Conservation (phyloP, 2,329 filamentous ascomycete genomes). For the Chrysoporthe puriensis region DNA sequence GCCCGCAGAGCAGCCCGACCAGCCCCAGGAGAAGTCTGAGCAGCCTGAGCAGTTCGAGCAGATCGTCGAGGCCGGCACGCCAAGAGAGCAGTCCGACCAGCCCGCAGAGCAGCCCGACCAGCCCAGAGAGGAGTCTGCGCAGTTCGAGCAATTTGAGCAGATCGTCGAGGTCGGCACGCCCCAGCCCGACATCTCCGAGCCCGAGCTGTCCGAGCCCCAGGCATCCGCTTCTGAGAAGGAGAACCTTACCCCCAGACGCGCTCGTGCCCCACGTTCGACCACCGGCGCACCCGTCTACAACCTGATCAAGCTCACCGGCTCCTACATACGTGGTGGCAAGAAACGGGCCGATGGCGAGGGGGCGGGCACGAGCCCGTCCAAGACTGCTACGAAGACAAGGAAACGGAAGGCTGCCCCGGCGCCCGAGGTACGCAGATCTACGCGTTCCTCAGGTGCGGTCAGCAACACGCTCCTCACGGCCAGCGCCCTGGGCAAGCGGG, state of each 20-base stretch:
- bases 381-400: conserved; percentile 40
- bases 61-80: conserved; percentile 30
- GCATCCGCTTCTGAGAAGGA: no score
- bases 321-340: conserved; percentile 62
- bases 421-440: conserved; percentile 45
- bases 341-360: conserved; percentile 56
- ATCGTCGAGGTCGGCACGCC: conserved; percentile 31
- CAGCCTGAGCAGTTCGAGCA: conserved; percentile 31
- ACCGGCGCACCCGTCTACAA: conserved; percentile 67
- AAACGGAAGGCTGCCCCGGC: conserved; percentile 36
- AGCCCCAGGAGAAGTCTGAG: no score
- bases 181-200: conserved; percentile 12
- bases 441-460: conserved; percentile 47
- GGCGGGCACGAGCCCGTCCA: conserved; percentile 46
- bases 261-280: conserved; percentile 59
- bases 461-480: conserved; percentile 51
- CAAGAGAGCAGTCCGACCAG: background rate
- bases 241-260: conserved; percentile 35
- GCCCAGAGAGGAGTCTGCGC: no score
- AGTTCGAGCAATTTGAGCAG: conserved; percentile 31
- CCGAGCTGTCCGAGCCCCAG: background rate
- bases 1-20: no score
- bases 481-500: conserved; percentile 63
- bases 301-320: conserved; percentile 64
- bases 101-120: no score